Evolutionary conservation across 2,329 filamentous ascomycete genomes (phyloP), one percentile per base, ranked within the genome.

Genomic region (Clonostachys chloroleuca): DNA sequence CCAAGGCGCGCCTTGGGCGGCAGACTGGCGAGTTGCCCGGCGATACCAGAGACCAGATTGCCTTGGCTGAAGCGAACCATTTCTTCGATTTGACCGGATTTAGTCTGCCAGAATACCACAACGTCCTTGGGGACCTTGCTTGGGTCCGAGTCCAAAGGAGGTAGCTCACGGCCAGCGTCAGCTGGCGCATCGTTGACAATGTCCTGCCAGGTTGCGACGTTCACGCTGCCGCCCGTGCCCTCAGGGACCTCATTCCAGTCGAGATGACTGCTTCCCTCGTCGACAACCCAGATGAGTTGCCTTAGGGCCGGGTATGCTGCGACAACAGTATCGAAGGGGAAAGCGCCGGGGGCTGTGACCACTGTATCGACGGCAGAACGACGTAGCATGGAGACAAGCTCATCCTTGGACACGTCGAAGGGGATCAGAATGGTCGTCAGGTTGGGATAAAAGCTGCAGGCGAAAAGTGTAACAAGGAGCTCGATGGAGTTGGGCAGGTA

Each of bases 401-500:
- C 77, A 34, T 86, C 75, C 40, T 87, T 79, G 4, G 86, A 70
- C 52, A 92, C 79, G 58, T 92, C 84, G 63, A 90, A 95, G 1
- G 94, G 92, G 37, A 99, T 73, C 46, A 97, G 73, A 43, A 96
- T 80, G n/a, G 87, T 83, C 12, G 86, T 90, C 57, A 95, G 77
- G 59, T 87, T 87, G 14, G 68, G 61, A 66, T 95, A 92, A 70
- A 96, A 97, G 53, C 89, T 84, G 64, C 88, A 92, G 48, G 92
- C 90, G 59, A 99, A 95, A 17, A 97, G 72, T 8, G 87, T 78
- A 34, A 82, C 79, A 44, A 99, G 73, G 51, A 95, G 83, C 68
- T 99, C 94, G 58, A 95, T 77, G 42, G 91, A 96, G 74, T 99
- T 96, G 40, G 92, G 90, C 48, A 97, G 77, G 65, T 95, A 96